A percentile compares a stretch with the other conserved stretches of the same genome.
These are phyloP conservation scores for Penicillium nucicola DNA, from an alignment of 495 filamentous ascomycete genomes.

Conservation along the genomic window DNA sequence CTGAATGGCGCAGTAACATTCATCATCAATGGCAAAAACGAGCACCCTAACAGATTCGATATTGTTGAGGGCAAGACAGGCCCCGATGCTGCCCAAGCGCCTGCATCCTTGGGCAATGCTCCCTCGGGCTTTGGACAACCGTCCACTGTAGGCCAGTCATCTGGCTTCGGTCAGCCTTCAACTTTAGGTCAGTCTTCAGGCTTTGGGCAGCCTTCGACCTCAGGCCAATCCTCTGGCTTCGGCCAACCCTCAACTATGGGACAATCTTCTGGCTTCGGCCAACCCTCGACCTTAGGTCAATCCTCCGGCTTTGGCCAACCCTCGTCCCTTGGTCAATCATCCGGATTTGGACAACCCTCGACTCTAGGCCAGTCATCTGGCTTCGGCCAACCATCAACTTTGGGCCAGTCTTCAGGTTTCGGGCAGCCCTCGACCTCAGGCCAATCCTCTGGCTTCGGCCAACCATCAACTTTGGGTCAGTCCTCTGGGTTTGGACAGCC, in stretches of 20 bases:
- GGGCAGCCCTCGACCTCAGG: conserved; percentile 12
- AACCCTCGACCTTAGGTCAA: conserved; percentile 19
- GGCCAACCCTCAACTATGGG: conserved; percentile 16
- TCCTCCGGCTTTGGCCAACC: conserved; percentile 7
- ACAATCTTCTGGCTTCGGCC: background rate
- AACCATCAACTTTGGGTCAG: conserved; percentile 24
- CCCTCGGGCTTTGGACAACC: conserved; percentile 29
- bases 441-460: conserved; percentile 20
- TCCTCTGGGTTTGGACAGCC: conserved; percentile 21
- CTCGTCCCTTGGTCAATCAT: conserved; percentile 35
- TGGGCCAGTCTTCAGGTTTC: conserved; percentile 29
- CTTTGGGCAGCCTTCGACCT: conserved; percentile 34
- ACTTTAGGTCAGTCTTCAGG: conserved; percentile 17
- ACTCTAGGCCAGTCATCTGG: conserved; percentile 27
- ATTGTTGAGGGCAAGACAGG: conserved; percentile 52
- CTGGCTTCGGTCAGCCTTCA: conserved; percentile 34
- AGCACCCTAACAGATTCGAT: conserved; percentile 79
- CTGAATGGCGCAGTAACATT: conserved; percentile 70
- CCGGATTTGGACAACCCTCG: conserved; percentile 25
- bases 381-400: conserved; percentile 20
- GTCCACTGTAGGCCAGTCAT: conserved; percentile 25
- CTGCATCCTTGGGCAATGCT: conserved; percentile 12
- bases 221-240: conserved; percentile 32
- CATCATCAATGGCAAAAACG: conserved; percentile 61
- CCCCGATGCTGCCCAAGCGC: conserved; percentile 11